phyloP scores from a whole-genome alignment of 2,329 filamentous ascomycete species.

The Calonectria multiphialidica region DNA sequence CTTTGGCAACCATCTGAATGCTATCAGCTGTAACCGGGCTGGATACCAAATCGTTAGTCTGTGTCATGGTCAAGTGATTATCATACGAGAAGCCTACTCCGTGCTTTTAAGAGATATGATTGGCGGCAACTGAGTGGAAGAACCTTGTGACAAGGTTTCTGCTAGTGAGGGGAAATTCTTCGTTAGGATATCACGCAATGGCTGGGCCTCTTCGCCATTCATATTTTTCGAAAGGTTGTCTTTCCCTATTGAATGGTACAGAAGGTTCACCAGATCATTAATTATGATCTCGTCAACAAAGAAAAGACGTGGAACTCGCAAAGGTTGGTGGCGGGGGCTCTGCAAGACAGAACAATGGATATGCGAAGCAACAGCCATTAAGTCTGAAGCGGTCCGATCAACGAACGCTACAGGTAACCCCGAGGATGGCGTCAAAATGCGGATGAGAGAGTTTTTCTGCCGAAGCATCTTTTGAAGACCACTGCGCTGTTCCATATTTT shows the following conservation, averaged over 20 bases:
- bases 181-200: neutral
- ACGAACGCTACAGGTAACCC: neutral
- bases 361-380: neutral
- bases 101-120: neutral
- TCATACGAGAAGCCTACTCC: neutral
- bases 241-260: neutral
- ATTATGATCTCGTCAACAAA: constrained; percentile 1
- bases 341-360: neutral
- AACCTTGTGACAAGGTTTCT: neutral
- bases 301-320: neutral
- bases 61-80: neutral
- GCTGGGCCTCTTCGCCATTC: neutral
- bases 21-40: neutral
- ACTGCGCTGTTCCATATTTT: neutral
- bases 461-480: neutral
- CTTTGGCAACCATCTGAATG: neutral
- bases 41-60: neutral
- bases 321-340: neutral
- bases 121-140: neutral
- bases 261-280: neutral
- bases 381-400: neutral
- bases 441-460: neutral
- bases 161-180: neutral
- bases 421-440: neutral
- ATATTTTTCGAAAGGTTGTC: neutral